Base-by-base conservation (phyloP, 2,329 filamentous ascomycete species). In the Macroventuria anomochaeta region DNA sequence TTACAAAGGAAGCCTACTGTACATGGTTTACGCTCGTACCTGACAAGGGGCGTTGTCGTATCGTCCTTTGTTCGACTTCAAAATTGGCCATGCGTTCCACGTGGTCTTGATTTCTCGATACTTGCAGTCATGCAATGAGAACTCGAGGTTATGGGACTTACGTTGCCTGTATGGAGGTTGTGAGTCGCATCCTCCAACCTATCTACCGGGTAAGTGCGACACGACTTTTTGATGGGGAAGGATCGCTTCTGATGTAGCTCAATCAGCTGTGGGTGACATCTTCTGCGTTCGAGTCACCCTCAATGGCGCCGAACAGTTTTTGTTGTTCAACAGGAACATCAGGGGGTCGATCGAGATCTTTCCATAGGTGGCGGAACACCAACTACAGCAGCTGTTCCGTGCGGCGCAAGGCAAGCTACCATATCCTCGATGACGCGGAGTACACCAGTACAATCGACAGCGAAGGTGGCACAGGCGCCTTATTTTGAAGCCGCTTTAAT, bases 361-460 rank as follows among this genome's bases (percentile, higher is more conserved):
- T 28, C 41, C 28, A 31, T 44, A 8, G 48, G 37, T 3, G 44
- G 37, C 18, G 46, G 46, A 18, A 49, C 38, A n/a, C 40, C 46
- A 10, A 44, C 39, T 5, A 50, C 33, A 17, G 44, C 40, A n/a
- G 52, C 44, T 8, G 43, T 39, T 2, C 38, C 40, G 38, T 34
- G 39, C 23, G 28, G 39, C n/a, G 41, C 40, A 11, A 50, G 34
- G 29, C 31, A 50, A 5, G 41, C 47, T 15, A 53, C 33, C 48
- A 56, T 48, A 20, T 46, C 25, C 28, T 53, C 48, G 12, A 56
- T 53, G 13, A 53, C 53, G 25, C 46, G 17, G 25, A 47, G 36
- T 2, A 56, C 41, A 2, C 41, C 53, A 13, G 53, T 75, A 5
- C 68, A 71, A 31, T 76, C 74, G 12, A 76, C 46, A 1, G 70